Evolutionary conservation across 495 filamentous ascomycete species (phyloP), one percentile per base, ranked within the genome.

Genomic region (Apiosordaria backusii): DNA sequence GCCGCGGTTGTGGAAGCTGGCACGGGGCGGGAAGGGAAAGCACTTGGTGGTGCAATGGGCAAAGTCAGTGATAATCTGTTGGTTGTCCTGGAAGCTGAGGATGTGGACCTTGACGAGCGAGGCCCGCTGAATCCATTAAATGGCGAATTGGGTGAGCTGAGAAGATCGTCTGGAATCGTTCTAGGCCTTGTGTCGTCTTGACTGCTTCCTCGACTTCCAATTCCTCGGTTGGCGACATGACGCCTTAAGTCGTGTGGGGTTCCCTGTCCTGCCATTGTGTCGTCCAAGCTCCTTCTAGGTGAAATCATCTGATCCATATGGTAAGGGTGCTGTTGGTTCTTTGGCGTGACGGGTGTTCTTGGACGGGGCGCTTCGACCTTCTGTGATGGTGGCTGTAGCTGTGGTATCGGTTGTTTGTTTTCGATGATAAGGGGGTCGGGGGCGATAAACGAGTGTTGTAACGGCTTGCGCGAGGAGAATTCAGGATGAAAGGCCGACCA

Each of bases 31-130:
- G 78, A 77, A 7, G 80, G 73, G 58, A 79, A 67, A 62, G 76
- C 74, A 24, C 76, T 72, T 58, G 79, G 75, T 24, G 77, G 74
- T 27, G 79, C 76, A 64, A 94, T 88, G 52, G 90, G 92, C 68
- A 96, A 88, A 58, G 88, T 92, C 63, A 93, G 78, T n/a, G 91
- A 93, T 27, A 93, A 79, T 62, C 92, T 86, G 75, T 94, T 92
- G 58, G 86, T 80, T 75, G 86, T 85, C 62, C 87, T 84, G 18
- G 88, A 86, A 18, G 83, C 79, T 21, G 82, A 78, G 27, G 85
- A 84, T 68, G 83, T 72, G 68, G 82, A 78, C 24, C 88, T 81
- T 61, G 83, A 78, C 19, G 84, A 83, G 45, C 81, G 82, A 59
- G 83, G 84, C 50, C 76, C 76, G 57, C 69, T 70, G 6, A 65